Conservation (phyloP, 2,329 filamentous ascomycete species). For the Teratosphaeriaceae sp. region DNA sequence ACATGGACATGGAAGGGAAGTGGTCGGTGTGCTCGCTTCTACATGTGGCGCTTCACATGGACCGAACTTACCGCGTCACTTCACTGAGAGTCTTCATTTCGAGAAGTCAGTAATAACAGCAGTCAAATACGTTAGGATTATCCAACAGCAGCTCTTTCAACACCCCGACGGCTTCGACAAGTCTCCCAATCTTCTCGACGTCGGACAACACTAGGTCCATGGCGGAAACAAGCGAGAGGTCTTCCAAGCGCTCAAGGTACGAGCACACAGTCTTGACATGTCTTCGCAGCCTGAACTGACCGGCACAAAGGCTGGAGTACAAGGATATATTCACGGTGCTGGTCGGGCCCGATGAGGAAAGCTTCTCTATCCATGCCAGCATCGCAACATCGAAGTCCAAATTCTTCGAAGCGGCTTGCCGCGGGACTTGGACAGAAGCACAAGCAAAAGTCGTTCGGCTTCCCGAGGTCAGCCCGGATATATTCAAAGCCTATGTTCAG, state of each 20-base stretch:
- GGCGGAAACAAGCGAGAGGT: not conserved
- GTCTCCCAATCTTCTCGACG: not conserved
- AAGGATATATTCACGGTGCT: not conserved
- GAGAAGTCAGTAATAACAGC: too few species aligned
- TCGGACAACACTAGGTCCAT: not conserved
- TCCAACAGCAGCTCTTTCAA: too few species aligned
- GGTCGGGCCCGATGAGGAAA: constrained; percentile 2
- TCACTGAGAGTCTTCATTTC: too few species aligned
- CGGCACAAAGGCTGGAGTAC: constrained; percentile 2
- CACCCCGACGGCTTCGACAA: too few species aligned
- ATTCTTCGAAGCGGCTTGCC: constrained; percentile 12
- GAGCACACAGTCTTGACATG: not conserved
- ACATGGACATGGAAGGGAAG: too few species aligned
- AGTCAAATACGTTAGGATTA: too few species aligned
- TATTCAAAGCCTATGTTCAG: constrained; percentile 11
- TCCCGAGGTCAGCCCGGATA: constrained; percentile 3
- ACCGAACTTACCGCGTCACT: too few species aligned
- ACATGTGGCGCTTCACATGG: too few species aligned
- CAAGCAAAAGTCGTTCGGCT: constrained; percentile 7
- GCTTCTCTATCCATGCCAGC: not conserved
- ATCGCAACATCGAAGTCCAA: constrained; percentile 3
- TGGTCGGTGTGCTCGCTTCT: too few species aligned
- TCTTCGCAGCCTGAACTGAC: not conserved
- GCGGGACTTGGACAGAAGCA: constrained; percentile 9
- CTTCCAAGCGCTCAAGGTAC: constrained; percentile 2